Conservation (phyloP, 148 eudicot species). For the Bassia scoparia region DNA sequence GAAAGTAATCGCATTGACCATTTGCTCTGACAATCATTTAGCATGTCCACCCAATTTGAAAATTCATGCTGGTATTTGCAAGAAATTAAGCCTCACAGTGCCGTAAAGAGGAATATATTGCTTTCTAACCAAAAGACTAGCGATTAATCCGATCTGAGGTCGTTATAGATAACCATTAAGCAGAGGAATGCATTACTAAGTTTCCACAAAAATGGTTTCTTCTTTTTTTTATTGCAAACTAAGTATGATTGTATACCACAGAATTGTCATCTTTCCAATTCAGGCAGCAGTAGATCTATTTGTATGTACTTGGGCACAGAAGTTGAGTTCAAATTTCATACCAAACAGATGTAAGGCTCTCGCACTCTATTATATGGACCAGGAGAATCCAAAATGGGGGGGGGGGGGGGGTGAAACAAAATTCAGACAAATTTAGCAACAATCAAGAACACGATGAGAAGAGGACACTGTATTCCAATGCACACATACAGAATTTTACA, state of each 20-base stretch:
- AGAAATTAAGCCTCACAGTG: too few species aligned
- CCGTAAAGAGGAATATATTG: too few species aligned
- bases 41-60: too few species aligned
- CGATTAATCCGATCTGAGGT: too few species aligned
- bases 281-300: background rate
- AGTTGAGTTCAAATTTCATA: too few species aligned
- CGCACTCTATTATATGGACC: background rate
- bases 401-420: too few species aligned
- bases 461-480: background rate
- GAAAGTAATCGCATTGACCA: too few species aligned
- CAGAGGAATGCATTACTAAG: background rate
- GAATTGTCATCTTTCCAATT: background rate
- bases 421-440: background rate
- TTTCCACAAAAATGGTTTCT: background rate
- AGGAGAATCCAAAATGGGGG: background rate
- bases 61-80: too few species aligned
- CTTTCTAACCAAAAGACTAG: too few species aligned
- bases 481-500: background rate
- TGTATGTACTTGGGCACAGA: background rate
- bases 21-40: too few species aligned
- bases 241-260: background rate
- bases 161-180: background rate
- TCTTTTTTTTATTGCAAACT: background rate
- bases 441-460: background rate
- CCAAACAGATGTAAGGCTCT: background rate